Base-by-base conservation (phyloP, 2,329 filamentous ascomycete species). In the Hirsutella rhossiliensis region DNA sequence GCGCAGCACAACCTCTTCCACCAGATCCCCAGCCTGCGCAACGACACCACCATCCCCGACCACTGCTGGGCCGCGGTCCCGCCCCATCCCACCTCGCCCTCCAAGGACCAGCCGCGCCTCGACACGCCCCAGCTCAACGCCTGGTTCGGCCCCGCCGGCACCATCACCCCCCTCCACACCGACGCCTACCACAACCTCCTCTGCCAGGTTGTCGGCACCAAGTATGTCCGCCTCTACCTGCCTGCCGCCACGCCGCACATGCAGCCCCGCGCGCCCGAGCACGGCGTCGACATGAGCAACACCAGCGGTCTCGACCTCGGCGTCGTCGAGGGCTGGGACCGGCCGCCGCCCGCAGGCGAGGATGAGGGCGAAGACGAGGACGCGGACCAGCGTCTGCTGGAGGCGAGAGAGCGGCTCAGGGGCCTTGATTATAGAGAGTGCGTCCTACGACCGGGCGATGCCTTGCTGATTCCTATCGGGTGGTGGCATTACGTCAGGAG, bases 401-500 rank as follows among this genome's bases (percentile, higher is more conserved):
- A 56, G 15, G 60, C 64, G 58, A 67, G 46, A 52, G 56, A 41
- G 54, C 64, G 63, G 0, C 85, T 94, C 50, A 60, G 61, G 41
- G 61, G 71, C 0, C 70, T 84, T 2, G 67, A 74, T 43, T 90
- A 83, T 57, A 64, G 84, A 30, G 92, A 98, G 56, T 81, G 81
- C 45, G 73, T 97, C 2, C 65, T 98, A 6, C 77, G 74, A 28
- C 82, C 84, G 1, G 92, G 90, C 0, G 88, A 98, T 43, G 84
- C 80, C 50, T 60, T 98, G 43, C 92, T 95, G 59, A 86, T 98
- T 43, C 92, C 92, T 0, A 73, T 87, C 5, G 92, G 90, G 1
- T 98, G 92, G 90, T 98, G 92, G 92, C 92, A 98, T 68, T 97
- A 96, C 62, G 86, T 97, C 4, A 73, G 85, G 47, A 87, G 87